These are phyloP conservation scores for Hanseniaspora valbyensis DNA, from an alignment of 805 yeast species.

Conservation along the genomic window DNA sequence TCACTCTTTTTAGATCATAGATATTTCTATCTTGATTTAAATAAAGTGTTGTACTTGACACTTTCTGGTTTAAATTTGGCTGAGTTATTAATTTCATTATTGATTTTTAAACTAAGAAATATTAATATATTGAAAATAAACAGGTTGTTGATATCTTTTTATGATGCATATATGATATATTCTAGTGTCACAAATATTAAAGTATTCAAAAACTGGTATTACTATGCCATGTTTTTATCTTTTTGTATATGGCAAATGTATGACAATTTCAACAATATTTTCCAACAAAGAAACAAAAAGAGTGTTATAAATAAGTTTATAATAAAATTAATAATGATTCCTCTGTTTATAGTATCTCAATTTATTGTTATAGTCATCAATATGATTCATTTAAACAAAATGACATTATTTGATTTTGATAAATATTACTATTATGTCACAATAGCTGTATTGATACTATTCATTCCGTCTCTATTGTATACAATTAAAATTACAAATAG, in stretches of 20 bases:
- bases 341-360: constrained; percentile 2
- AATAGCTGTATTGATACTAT: neutral
- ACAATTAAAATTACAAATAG: too few species aligned
- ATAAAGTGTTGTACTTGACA: neutral
- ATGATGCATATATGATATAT: neutral
- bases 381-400: neutral
- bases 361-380: neutral
- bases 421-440: neutral
- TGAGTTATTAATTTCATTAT: constrained; percentile 3
- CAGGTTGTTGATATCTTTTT: neutral
- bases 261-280: constrained; percentile 9
- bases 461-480: neutral
- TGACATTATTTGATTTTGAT: neutral
- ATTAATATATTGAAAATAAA: neutral
- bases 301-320: neutral
- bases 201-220: constrained; percentile 13
- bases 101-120: neutral
- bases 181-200: neutral
- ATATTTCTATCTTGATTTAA: constrained; percentile 11
- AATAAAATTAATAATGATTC: neutral
- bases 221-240: constrained; percentile 3
- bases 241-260: constrained; percentile 14
- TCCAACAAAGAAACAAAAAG: neutral
- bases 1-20: constrained; percentile 7
- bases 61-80: neutral